phyloP scores from a whole-genome alignment of 2,329 filamentous ascomycete species.

The Epichloe sp. region DNA sequence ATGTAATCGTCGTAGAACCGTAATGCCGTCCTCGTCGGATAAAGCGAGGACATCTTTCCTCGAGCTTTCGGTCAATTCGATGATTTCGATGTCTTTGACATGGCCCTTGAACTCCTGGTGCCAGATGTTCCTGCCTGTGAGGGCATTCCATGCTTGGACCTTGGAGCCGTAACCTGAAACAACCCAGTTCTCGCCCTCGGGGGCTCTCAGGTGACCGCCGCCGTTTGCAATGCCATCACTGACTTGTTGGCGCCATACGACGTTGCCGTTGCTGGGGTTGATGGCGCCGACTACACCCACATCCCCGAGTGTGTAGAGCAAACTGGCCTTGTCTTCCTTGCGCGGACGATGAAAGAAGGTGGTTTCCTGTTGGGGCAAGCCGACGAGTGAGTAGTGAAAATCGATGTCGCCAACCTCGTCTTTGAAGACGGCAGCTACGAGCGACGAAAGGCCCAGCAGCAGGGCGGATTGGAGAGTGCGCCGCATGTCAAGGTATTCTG shows the following conservation, averaged over 20 bases:
- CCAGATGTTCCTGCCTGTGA: conserved; percentile 71
- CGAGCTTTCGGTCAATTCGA: conserved; percentile 52
- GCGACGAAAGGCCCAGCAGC: conserved; percentile 25
- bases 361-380: conserved; percentile 64
- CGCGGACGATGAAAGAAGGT: conserved; percentile 92
- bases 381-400: conserved; percentile 83
- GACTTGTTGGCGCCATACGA: conserved; percentile 78
- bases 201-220: conserved; percentile 50
- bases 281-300: conserved; percentile 73
- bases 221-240: conserved; percentile 34
- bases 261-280: conserved; percentile 70
- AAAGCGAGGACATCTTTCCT: conserved; percentile 62
- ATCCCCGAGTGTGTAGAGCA: conserved; percentile 85
- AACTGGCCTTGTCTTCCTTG: conserved; percentile 67
- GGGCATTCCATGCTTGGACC: conserved; percentile 71
- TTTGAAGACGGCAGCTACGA: conserved; percentile 57
- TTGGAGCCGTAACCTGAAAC: conserved; percentile 57
- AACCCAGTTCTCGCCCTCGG: conserved; percentile 66
- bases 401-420: conserved; percentile 90
- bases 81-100: conserved; percentile 61
- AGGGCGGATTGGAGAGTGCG: conserved; percentile 22
- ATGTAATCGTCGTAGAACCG: conserved; percentile 56
- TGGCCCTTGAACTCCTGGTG: conserved; percentile 44
- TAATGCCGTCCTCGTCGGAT: conserved; percentile 42
- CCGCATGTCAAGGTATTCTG: conserved; percentile 18